Evolutionary conservation across 169 alveolate genomes (phyloP), one percentile per base, ranked within the genome.

Genomic region (Eimeria acervulina): DNA sequence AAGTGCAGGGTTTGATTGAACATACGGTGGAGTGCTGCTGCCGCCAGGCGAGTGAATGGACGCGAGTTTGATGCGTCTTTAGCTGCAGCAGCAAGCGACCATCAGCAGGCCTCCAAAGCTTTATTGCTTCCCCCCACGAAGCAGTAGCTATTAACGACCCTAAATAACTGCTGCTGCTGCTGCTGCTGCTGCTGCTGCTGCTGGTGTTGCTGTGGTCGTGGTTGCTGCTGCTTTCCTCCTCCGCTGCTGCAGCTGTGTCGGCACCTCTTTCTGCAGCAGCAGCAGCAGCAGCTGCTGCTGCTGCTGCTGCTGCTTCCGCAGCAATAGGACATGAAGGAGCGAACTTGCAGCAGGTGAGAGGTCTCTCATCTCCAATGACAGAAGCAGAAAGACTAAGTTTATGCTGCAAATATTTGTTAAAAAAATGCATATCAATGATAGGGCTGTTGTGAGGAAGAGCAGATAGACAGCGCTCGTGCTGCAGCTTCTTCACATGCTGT

Each of bases 351-450:
- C 76, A 51, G 26, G 97, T 95, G 26, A 95, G 91, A 1, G 97
- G 97, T 36, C 97, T 87, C 33, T 90, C 96, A 52, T 90, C 96
- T 26, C 95, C 97, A 0, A 95, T 94, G 28, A 90, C 91, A 5
- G 95, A 88, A 36, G 84, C 61, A 10, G 78, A n/a, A 1, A 61
- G 70, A 17, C 76, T 59, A 38, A 78, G 55, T 28, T 59, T 33
- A 33, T 63, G 13, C 61, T 85, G 91, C 31, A 95, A 36, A 42
- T 17, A 31, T 21, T 52, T 51, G 6, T 68, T 31, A 38, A 74
- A 68, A n/a, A 10, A 52, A 47, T 28, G 31, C 42, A 88, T 23
- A 42, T 47, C 55, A 17, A 78, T 38, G 6, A 78, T 38, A 63
- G 88, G 88, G 40, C 76, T 88, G 74, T 13, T 0, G 19, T 63